Conservation (phyloP, 2,329 filamentous ascomycete genomes). For the Penicillium sclerotiorum region DNA sequence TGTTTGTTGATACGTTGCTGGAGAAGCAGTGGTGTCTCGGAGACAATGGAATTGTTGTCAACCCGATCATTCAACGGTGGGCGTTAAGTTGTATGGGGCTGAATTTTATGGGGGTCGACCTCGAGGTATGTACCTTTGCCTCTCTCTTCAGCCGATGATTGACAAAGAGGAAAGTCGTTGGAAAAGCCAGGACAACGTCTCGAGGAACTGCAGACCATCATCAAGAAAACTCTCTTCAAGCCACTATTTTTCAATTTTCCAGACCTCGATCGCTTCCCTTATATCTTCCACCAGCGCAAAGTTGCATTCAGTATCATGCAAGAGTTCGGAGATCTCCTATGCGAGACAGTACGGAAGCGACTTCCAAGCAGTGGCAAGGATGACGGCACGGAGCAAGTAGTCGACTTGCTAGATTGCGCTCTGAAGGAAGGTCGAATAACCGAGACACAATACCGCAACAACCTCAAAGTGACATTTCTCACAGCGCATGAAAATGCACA, state of each 20-base stretch:
- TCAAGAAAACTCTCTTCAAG: slow-evolving; percentile 30
- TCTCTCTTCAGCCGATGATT: background rate
- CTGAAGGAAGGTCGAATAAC: slow-evolving; percentile 28
- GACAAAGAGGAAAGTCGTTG: slow-evolving; percentile 17
- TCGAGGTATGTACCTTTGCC: slow-evolving; percentile 19
- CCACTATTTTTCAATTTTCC: slow-evolving; percentile 32
- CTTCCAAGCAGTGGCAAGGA: background rate
- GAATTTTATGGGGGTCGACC: slow-evolving; percentile 29
- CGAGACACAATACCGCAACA: slow-evolving; percentile 45
- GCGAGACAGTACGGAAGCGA: slow-evolving; percentile 13
- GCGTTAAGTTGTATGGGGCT: slow-evolving; percentile 31
- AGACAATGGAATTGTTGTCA: slow-evolving; percentile 17
- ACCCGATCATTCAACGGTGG: slow-evolving; percentile 30
- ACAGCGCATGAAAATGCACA: slow-evolving; percentile 49
- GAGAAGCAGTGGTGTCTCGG: slow-evolving; percentile 16
- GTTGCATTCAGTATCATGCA: slow-evolving; percentile 26
- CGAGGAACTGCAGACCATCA: slow-evolving; percentile 28
- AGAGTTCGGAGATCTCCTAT: slow-evolving; percentile 27
- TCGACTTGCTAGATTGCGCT: slow-evolving; percentile 27
- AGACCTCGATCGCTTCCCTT: slow-evolving; percentile 27
- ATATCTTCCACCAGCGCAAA: slow-evolving; percentile 23
- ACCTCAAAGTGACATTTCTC: slow-evolving; percentile 45
- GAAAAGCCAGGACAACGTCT: slow-evolving; percentile 26
- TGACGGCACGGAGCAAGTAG: slow-evolving; percentile 16
- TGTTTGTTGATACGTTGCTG: slow-evolving; percentile 28